Base-by-base conservation (phyloP, 495 filamentous ascomycete species). In the Hypoxylon crocopeplum region DNA sequence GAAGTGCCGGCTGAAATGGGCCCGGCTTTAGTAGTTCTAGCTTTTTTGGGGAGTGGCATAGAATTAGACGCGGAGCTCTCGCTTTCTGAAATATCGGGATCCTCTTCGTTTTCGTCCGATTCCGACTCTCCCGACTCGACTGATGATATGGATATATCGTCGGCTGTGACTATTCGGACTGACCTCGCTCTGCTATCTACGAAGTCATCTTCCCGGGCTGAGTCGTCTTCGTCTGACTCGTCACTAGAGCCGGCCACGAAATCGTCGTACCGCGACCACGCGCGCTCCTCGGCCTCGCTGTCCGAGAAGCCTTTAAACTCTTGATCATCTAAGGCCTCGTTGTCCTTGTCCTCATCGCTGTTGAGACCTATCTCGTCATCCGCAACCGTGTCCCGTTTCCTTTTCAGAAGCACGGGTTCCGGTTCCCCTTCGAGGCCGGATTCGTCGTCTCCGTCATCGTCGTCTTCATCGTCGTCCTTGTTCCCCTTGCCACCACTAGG, bases 291-390 rank as follows among this genome's bases (percentile, higher is more conserved):
- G 5, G 77, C 79, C 13, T 74, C 77, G n/a, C 78, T 76, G 15
- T 79, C 86, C 0, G 88, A 66, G 27, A 84, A 80, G 2, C 77
- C 72, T 39, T 84, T 73, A 38, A 87, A 86, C 12, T 74, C 24
- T 32, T 72, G 45, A 1, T 69, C 62, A 20, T 74, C 66, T 39
- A 42, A 15, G 27, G 48, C 19, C 48, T 17, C 34, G 8, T 6
- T 34, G 10, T 38, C 57, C 24, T 59, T 61, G 0, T 69, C 57
- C 4, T 61, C 54, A 7, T 54, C 54, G 24, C 38, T 47, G 20
- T 64, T 54, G 15, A 47, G 20, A 7, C 59, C 59, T 44, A 57
- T 58, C 47, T 62, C 20, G 7, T 63, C 59, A 29, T 70, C 25
- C 47, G 11, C 50, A 13, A n/a, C 39, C 3, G 10, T 33, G n/a